These are phyloP conservation scores for Triangularia setosa DNA, from an alignment of 2,329 filamentous ascomycete species.

Conservation along the genomic window DNA sequence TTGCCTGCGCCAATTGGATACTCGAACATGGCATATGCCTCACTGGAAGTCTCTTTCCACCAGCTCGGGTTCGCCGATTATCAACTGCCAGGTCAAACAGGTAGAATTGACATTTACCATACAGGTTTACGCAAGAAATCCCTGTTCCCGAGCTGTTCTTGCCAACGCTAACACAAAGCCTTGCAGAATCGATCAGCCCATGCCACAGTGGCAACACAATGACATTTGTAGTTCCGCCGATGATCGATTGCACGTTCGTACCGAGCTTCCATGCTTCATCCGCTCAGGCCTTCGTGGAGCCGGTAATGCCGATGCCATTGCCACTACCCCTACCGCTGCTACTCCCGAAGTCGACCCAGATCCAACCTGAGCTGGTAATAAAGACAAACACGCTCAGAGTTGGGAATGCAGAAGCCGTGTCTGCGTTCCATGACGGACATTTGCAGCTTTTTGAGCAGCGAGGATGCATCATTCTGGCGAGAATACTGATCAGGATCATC, in stretches of 20 bases:
- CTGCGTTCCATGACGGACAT: background rate
- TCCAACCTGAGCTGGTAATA: background rate
- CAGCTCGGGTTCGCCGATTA: background rate
- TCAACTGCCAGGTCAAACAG: background rate
- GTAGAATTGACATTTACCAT: background rate
- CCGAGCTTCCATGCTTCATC: background rate
- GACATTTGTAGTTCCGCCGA: background rate
- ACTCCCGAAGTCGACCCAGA: background rate
- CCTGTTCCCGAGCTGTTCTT: background rate
- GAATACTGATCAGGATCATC: background rate
- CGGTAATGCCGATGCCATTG: background rate
- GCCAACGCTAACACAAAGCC: background rate
- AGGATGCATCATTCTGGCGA: background rate
- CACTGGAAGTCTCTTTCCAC: background rate
- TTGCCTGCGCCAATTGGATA: background rate
- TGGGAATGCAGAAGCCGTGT: background rate
- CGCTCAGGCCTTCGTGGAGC: too few relatives aligned
- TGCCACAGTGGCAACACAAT: background rate
- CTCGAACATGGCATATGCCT: background rate
- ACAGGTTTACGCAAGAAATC: background rate
- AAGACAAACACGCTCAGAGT: background rate
- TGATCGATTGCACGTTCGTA: background rate
- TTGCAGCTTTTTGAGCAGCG: background rate
- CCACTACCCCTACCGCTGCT: background rate
- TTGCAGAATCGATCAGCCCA: background rate